A percentile compares a stretch with the other conserved stretches of the same genome.
Evolutionary conservation across 805 yeast species (phyloP).

Genomic region (Clavispora asparagi): DNA sequence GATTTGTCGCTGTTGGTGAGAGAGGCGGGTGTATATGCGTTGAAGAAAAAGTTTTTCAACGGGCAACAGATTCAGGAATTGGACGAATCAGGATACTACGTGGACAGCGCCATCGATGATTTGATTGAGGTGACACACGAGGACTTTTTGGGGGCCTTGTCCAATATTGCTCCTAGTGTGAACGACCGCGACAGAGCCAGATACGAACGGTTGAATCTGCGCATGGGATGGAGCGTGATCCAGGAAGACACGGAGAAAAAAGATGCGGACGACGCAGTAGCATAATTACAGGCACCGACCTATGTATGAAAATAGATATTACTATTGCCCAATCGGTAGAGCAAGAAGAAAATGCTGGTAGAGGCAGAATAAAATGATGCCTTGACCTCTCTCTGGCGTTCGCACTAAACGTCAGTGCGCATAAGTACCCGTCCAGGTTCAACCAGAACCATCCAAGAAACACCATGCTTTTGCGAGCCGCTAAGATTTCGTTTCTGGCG

Average conservation of each 20-base stretch:
- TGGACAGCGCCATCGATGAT: conserved; percentile 25
- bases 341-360: too few species aligned
- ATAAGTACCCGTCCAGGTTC: background rate
- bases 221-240: conserved; percentile 64
- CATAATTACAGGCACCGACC: background rate
- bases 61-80: conserved; percentile 35
- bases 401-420: background rate
- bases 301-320: background rate
- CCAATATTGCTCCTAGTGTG: conserved; percentile 82
- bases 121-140: conserved; percentile 50
- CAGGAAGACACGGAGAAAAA: conserved; percentile 24
- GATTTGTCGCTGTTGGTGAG: conserved; percentile 87
- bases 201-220: conserved; percentile 68
- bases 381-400: too few species aligned
- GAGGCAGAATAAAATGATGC: too few species aligned
- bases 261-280: conserved; percentile 1
- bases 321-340: too few species aligned
- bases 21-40: conserved; percentile 89
- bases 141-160: conserved; percentile 71
- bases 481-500: background rate
- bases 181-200: conserved; percentile 76
- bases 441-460: background rate
- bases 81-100: conserved; percentile 33
- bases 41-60: conserved; percentile 65
- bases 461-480: background rate